Percentiles rank a stretch among this genome's conserved stretches.
phyloP scores from a whole-genome alignment of 2,329 filamentous ascomycete species.

The Microcyclospora pomicola region DNA sequence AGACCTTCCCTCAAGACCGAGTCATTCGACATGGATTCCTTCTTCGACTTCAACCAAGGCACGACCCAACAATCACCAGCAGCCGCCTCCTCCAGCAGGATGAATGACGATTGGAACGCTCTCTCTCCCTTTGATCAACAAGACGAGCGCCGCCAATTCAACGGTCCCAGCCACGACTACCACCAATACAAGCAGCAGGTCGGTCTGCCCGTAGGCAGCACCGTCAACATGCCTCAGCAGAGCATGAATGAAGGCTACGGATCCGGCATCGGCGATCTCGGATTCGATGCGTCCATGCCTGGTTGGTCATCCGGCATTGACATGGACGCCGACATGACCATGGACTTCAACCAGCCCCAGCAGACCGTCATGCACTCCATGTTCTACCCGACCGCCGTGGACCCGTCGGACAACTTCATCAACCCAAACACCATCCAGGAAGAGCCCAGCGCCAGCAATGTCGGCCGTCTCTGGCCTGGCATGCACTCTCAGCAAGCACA shows the following conservation, averaged over 20 bases:
- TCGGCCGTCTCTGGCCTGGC: constrained; percentile 69
- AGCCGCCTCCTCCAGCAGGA: constrained; percentile 14
- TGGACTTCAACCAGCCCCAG: constrained; percentile 38
- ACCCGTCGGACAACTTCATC: constrained; percentile 41
- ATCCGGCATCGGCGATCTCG: constrained; percentile 54
- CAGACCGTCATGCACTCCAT: constrained; percentile 40
- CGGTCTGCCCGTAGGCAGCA: constrained; percentile 71
- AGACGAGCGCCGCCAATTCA: constrained; percentile 25
- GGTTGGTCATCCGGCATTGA: constrained; percentile 39
- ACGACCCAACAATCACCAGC: constrained; percentile 17
- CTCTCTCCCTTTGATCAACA: constrained; percentile 20
- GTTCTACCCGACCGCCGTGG: constrained; percentile 41
- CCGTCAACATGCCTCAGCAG: constrained; percentile 53
- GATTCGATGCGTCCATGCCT: constrained; percentile 44
- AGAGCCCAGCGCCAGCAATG: constrained; percentile 39
- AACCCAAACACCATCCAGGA: constrained; percentile 64
- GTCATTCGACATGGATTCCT: constrained; percentile 26
- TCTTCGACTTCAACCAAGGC: constrained; percentile 27
- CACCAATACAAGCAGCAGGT: constrained; percentile 93
- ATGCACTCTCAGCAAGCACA: constrained; percentile 86
- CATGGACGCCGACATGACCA: constrained; percentile 50
- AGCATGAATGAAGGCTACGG: constrained; percentile 23
- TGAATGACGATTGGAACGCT: constrained; percentile 6
- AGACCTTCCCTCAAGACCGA: constrained; percentile 20
- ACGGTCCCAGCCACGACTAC: constrained; percentile 76